Evolutionary conservation across 345 rosid genomes (phyloP), one percentile per base, ranked within the genome.

Genomic region (Salix purpurea): DNA sequence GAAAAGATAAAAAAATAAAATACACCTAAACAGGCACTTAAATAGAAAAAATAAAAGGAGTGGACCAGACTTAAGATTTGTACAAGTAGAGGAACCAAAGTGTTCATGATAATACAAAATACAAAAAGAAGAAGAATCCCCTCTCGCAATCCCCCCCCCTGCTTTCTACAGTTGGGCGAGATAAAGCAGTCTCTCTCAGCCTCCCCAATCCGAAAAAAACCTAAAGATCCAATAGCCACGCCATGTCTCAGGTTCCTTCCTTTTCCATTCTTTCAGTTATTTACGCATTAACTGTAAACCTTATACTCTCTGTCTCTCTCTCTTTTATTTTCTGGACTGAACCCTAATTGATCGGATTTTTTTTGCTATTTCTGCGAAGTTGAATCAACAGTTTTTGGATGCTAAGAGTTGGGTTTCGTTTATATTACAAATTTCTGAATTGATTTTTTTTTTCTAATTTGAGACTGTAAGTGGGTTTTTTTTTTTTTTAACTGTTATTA

Each of bases 211-310:
- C 68, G 36, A 6, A 24, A 65, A 65, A 65, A 65, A 2, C 68
- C 37, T 34, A 32, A 65, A 32, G 40, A 16, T 5, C 68, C 40
- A 30, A 32, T 65, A 15, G 1, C 68, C 68, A 39, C 58, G 73
- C 76, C 69, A 88, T 88, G 91, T 88, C 91, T 76, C 91, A 86
- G 89, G 91, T 88, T 58, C 24, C 11, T 69, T 10, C 4, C 62
- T 32, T 34, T 75, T 18, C 39, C 26, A 13, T 69, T 72, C 12
- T 5, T 14, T 52, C 3, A 54, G 37, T 40, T 61, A 4, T 14
- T 39, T 3, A n/a, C 62, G 14, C 18, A 14, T 39, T 7, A 37
- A 54, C 40, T 13, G 18, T 0, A 58, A 23, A 42, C 19, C 6
- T 46, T 18, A 12, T 28, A 5, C 8, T 8, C 18, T 16, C 21